phyloP scores from a whole-genome alignment of 1,284 basidiomycete genomes.

The Veloboletus limbatus region DNA sequence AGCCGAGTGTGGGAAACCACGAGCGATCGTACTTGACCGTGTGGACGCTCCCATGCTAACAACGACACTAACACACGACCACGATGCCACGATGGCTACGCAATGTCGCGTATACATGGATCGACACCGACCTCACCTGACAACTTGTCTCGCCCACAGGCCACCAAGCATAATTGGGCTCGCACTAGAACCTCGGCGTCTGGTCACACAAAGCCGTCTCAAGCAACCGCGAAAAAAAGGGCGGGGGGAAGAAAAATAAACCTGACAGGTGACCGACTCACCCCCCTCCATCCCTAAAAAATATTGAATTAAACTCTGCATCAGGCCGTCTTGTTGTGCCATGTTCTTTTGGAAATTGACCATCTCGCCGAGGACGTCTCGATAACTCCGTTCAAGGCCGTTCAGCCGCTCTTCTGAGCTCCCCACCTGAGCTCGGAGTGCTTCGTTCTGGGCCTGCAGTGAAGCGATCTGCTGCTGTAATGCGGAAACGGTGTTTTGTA shows the following conservation, averaged over 20 bases:
- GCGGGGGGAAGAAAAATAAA: neutral
- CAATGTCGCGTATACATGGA: neutral
- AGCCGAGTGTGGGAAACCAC: no score
- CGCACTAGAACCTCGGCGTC: no score
- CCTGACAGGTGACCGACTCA: conserved; percentile 30
- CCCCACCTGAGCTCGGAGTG: conserved; percentile 53
- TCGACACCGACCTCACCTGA: neutral
- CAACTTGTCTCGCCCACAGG: neutral
- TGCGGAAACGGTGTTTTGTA: conserved; percentile 26
- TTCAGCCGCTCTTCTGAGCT: conserved; percentile 54
- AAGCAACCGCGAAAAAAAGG: neutral
- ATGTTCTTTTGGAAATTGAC: conserved; percentile 81
- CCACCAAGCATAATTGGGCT: no score
- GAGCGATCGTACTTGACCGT: no score
- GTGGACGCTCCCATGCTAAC: neutral
- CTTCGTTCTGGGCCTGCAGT: conserved; percentile 30
- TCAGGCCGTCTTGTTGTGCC: conserved; percentile 82
- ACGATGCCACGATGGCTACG: no score
- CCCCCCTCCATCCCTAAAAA: conserved; percentile 71
- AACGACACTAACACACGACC: no score
- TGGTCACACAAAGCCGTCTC: no score
- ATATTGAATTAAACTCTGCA: conserved; percentile 81
- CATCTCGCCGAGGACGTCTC: conserved; percentile 78
- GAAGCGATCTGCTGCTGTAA: conserved; percentile 27
- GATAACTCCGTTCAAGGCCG: conserved; percentile 72